These are phyloP conservation scores for Solanum piurae DNA, from an alignment of 257 asterid species.

Conservation along the genomic window DNA sequence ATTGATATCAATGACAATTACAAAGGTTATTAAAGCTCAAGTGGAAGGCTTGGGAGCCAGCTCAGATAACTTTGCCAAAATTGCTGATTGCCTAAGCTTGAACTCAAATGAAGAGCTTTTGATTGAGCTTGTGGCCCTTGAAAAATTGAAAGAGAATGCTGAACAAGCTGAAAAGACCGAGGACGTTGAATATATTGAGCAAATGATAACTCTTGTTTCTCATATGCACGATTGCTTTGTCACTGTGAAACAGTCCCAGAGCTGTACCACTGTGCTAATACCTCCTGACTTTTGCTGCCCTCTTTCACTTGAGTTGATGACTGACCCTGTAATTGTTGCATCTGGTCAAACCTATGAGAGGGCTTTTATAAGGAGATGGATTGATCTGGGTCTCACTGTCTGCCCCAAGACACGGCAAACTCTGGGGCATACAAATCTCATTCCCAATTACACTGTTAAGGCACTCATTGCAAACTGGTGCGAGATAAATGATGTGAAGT, in stretches of 20 bases:
- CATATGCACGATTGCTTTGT: conserved; percentile 83
- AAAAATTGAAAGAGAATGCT: conserved; percentile 73
- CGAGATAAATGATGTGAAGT: conserved; percentile 54
- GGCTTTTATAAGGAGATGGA: conserved; percentile 69
- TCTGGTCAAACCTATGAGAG: conserved; percentile 95
- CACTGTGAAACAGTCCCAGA: conserved; percentile 50
- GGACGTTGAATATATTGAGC: conserved; percentile 66
- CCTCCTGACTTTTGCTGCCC: conserved; percentile 90
- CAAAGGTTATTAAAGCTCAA: conserved; percentile 47
- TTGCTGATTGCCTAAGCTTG: conserved; percentile 55
- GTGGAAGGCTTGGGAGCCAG: conserved; percentile 58
- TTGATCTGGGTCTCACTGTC: conserved; percentile 77
- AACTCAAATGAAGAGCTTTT: conserved; percentile 72
- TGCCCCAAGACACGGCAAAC: conserved; percentile 89
- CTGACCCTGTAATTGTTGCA: conserved; percentile 85
- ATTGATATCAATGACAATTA: conserved; percentile 37
- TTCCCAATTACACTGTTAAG: conserved; percentile 83
- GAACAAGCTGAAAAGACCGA: conserved; percentile 57
- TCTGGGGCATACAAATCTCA: conserved; percentile 63
- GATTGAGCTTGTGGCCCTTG: conserved; percentile 82
- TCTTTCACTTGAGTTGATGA: conserved; percentile 81
- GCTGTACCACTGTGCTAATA: conserved; percentile 50
- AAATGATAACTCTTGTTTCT: conserved; percentile 55
- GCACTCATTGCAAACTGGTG: conserved; percentile 83
- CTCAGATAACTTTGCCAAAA: conserved; percentile 46